Conservation (phyloP, 2,329 filamentous ascomycete genomes). For the Dactylonectria estremocensis region DNA sequence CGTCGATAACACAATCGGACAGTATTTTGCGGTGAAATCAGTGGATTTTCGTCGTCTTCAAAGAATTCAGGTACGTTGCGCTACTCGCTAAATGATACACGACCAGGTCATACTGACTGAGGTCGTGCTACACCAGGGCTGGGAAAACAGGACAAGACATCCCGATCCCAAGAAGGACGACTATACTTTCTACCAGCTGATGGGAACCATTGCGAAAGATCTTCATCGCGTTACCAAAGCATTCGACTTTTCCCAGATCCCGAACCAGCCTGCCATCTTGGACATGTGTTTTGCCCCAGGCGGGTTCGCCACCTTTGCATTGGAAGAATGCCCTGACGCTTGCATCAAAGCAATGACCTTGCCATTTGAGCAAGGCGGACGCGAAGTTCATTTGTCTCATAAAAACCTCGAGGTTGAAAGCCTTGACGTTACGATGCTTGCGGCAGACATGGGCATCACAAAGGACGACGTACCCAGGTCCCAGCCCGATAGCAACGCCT, state of each 20-base stretch:
- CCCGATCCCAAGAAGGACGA: constrained; percentile 54
- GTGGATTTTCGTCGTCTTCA: constrained; percentile 24
- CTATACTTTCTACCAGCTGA: constrained; percentile 58
- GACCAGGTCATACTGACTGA: background rate
- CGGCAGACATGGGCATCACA: constrained; percentile 58
- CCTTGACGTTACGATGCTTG: constrained; percentile 68
- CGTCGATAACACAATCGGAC: background rate
- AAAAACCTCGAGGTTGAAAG: constrained; percentile 32
- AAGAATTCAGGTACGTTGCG: constrained; percentile 18
- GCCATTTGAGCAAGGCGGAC: constrained; percentile 57
- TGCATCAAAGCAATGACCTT: constrained; percentile 58
- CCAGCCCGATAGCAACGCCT: constrained; percentile 42
- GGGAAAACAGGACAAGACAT: constrained; percentile 61
- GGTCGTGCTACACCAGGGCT: constrained; percentile 54
- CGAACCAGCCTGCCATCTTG: constrained; percentile 54
- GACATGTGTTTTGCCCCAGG: constrained; percentile 72
- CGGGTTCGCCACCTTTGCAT: constrained; percentile 60
- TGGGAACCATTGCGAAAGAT: constrained; percentile 60
- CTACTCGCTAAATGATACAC: rapidly evolving
- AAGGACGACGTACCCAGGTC: constrained; percentile 46
- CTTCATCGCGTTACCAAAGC: constrained; percentile 55
- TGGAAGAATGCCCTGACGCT: constrained; percentile 55
- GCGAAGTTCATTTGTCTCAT: constrained; percentile 52
- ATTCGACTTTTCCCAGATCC: constrained; percentile 44
- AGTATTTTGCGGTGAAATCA: constrained; percentile 22